A percentile compares a stretch with the other conserved stretches of the same genome.
phyloP scores from a whole-genome alignment of 768 basidiomycete species.

The Agaricus blazei region DNA sequence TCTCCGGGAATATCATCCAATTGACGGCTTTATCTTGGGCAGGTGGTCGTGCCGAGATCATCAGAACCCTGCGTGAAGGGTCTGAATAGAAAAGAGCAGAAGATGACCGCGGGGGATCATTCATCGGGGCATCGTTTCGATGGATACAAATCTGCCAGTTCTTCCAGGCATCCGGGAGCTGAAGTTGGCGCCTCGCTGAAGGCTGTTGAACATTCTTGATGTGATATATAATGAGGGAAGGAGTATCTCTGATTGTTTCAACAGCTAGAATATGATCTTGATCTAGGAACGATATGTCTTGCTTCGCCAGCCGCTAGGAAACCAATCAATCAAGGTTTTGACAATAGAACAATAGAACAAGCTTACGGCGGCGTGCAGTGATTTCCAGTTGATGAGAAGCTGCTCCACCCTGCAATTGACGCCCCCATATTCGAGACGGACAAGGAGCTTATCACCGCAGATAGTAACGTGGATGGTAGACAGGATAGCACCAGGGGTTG shows the following conservation, averaged over 20 bases:
- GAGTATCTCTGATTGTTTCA: constrained; percentile 28
- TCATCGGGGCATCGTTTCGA: constrained; percentile 39
- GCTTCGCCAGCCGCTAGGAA: constrained; percentile 44
- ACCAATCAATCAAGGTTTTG: constrained; percentile 6
- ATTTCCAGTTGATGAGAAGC: constrained; percentile 46
- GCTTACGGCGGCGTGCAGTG: constrained; percentile 40
- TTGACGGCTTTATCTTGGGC: constrained; percentile 29
- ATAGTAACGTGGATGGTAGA: constrained; percentile 32
- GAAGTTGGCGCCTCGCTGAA: constrained; percentile 44
- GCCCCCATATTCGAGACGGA: constrained; percentile 33
- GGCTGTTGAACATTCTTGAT: constrained; percentile 38
- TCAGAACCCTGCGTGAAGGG: constrained; percentile 43
- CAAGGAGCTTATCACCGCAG: constrained; percentile 38
- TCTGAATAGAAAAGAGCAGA: constrained; percentile 55
- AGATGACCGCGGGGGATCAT: constrained; percentile 24
- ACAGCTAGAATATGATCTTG: constrained; percentile 39
- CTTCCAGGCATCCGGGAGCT: constrained; percentile 51
- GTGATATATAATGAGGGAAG: constrained; percentile 42
- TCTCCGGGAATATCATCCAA: constrained; percentile 53
- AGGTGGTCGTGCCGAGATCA: constrained; percentile 39
- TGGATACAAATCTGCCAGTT: constrained; percentile 41
- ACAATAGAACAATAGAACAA: background rate
- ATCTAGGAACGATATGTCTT: constrained; percentile 41
- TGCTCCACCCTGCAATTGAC: constrained; percentile 35
- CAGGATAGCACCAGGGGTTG: constrained; percentile 26